phyloP scores from a whole-genome alignment of 805 yeast genomes.

The Metschnikowia anglica region DNA sequence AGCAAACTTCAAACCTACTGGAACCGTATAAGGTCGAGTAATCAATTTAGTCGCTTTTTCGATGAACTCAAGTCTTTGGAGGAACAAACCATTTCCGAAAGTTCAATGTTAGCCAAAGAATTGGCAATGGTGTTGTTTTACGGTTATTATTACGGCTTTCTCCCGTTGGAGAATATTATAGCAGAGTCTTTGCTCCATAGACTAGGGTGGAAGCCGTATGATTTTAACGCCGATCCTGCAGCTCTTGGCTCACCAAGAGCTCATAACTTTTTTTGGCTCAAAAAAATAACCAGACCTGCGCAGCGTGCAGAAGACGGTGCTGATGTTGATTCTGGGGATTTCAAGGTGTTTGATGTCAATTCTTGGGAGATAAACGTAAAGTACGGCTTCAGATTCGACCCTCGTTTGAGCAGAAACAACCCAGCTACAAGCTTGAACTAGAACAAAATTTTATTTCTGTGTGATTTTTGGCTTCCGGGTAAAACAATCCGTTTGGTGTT shows the following conservation, averaged over 20 bases:
- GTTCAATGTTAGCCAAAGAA: slow-evolving; percentile 29
- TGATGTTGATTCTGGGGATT: slow-evolving; percentile 35
- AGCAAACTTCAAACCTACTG: slow-evolving; percentile 39
- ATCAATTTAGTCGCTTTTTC: slow-evolving; percentile 34
- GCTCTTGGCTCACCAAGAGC: not conserved
- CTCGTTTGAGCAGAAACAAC: slow-evolving; percentile 29
- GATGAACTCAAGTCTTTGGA: slow-evolving; percentile 29
- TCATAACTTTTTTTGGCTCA: slow-evolving; percentile 28
- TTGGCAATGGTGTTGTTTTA: slow-evolving; percentile 40
- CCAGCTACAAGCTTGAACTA: slow-evolving; percentile 25
- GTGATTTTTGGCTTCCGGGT: not conserved
- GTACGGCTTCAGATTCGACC: slow-evolving; percentile 39
- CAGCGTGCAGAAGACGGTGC: slow-evolving; percentile 12
- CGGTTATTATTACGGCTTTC: slow-evolving; percentile 43
- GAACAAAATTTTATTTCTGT: not conserved
- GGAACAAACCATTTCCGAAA: slow-evolving; percentile 25
- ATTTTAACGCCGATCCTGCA: slow-evolving; percentile 12
- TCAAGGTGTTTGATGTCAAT: slow-evolving; percentile 41
- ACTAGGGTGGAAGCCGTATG: slow-evolving; percentile 45
- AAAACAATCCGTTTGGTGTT: slow-evolving; percentile 3
- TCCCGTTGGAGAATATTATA: slow-evolving; percentile 43
- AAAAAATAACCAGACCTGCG: slow-evolving; percentile 19
- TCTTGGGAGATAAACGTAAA: slow-evolving; percentile 43
- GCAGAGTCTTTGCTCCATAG: slow-evolving; percentile 41
- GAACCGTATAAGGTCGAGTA: slow-evolving; percentile 38